Evolutionary conservation across 2,329 filamentous ascomycete genomes (phyloP), one percentile per base, ranked within the genome.

Genomic region (Penicillium sp.): DNA sequence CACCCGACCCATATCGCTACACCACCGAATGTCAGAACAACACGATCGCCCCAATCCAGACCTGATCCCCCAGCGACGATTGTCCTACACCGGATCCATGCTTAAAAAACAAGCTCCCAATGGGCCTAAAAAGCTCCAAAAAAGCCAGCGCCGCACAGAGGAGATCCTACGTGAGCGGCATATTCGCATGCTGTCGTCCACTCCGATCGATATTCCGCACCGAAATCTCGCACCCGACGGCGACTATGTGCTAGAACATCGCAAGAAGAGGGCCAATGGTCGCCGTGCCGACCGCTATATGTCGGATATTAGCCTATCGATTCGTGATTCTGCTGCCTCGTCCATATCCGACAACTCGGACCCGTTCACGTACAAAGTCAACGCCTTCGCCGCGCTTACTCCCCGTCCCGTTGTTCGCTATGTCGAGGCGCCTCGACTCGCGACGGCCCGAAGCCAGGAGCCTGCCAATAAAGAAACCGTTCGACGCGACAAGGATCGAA

Each of bases 341-440:
- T 85, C 83, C 55, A 81, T 91, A 72, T 92, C 90, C 0, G 86
- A 85, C 43, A 81, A 85, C 52, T 88, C 87, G 0, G 90, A 94
- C 59, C 82, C 84, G 54, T 81, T 85, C 49, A 86, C 89, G 0
- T 97, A 88, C 79, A 90, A 86, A 62, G 81, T 97, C 45, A 90
- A 90, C 47, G 81, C 85, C 10, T 79, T 96, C 47, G 88, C 89
- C 56, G 83, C 89, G n/a, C 83, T 96, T 57, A 87, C 89, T 9
- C 93, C 94, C 6, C 84, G 91, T 43, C 94, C 94, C 12, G 91
- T 88, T 0, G 81, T 97, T 51, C 87, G 87, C 56, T 90, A 86
- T 70, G 83, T 87, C 4, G 81, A 85, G 24, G 81, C 85, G 52
- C 81, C 87, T 16, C 80, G 86, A 61, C 79, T 82, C 65, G 77